A percentile compares a stretch with the other conserved stretches of the same genome.
phyloP scores from a whole-genome alignment of 2,329 filamentous ascomycete genomes.

The Aspergillus chevalieri region DNA sequence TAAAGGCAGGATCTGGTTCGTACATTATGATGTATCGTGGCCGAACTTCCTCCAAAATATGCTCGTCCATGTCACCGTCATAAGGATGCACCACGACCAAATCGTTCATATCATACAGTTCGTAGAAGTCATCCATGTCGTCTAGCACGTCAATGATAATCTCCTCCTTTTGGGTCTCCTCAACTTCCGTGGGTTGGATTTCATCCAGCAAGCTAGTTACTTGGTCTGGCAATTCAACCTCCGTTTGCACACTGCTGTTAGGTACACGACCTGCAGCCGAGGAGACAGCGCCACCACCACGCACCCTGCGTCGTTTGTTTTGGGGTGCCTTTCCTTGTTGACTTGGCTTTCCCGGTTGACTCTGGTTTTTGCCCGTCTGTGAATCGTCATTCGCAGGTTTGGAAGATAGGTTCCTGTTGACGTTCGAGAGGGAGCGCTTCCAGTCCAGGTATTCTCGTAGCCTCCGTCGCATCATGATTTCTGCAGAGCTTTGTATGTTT shows the following conservation, averaged over 20 bases:
- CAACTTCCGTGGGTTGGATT: conserved; percentile 71
- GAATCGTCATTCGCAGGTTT: conserved; percentile 20
- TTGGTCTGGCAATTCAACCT: conserved; percentile 70
- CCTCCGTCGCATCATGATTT: conserved; percentile 84
- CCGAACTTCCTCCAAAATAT: conserved; percentile 88
- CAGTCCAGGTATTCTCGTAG: conserved; percentile 81
- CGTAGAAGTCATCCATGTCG: conserved; percentile 86
- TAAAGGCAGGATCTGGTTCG: conserved; percentile 90
- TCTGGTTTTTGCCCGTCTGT: conserved; percentile 15
- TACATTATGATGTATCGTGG: conserved; percentile 98
- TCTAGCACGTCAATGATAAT: conserved; percentile 73
- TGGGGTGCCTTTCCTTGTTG: conserved; percentile 62
- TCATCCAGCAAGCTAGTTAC: conserved; percentile 77
- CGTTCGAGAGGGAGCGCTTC: conserved; percentile 82
- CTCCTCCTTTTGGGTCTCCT: conserved; percentile 63
- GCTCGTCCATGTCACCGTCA: conserved; percentile 91
- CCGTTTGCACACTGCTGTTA: conserved; percentile 68
- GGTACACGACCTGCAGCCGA: conserved; percentile 58
- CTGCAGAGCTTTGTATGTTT: conserved; percentile 60
- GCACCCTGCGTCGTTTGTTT: conserved; percentile 78
- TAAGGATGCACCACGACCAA: conserved; percentile 87
- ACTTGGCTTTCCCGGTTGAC: conserved; percentile 13
- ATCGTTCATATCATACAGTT: conserved; percentile 86
- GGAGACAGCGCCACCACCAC: conserved; percentile 65
- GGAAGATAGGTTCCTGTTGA: conserved; percentile 52